Evolutionary conservation across 2,329 filamentous ascomycete species (phyloP).

Genomic region (Lachnellula arida): DNA sequence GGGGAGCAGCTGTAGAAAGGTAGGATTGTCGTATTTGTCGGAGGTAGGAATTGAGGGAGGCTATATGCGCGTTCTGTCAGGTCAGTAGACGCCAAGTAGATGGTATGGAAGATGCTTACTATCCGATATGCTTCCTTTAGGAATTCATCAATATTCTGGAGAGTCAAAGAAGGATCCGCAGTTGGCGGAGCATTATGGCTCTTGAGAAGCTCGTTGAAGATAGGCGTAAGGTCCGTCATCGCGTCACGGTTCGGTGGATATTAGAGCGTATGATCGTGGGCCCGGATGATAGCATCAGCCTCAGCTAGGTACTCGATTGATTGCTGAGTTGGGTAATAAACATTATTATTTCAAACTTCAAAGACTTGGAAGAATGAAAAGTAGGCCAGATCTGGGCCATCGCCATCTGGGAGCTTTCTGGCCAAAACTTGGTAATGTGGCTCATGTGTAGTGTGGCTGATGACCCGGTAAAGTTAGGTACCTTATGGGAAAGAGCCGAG

Average conservation of each 20-base stretch:
- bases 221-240: constrained; percentile 61
- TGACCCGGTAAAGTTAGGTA: too few relatives aligned
- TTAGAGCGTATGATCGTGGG: neutral
- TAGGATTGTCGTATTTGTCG: constrained; percentile 83
- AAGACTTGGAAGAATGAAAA: neutral
- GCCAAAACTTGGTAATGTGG: neutral
- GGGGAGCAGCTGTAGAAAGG: constrained; percentile 72
- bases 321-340: neutral
- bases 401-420: neutral
- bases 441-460: neutral
- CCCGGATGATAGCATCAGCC: too few relatives aligned
- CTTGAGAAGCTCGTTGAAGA: constrained; percentile 65
- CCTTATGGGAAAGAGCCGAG: too few relatives aligned
- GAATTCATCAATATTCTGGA: constrained; percentile 71
- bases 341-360: neutral
- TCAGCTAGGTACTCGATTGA: too few relatives aligned
- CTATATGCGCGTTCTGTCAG: constrained; percentile 74
- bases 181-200: constrained; percentile 51
- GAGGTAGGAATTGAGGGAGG: constrained; percentile 74
- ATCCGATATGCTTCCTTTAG: constrained; percentile 92
- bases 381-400: neutral
- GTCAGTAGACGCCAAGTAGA: constrained; percentile 16
- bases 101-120: constrained; percentile 45
- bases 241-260: neutral
- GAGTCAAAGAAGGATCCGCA: constrained; percentile 25